Percentiles rank a stretch among this genome's conserved stretches.
phyloP scores from a whole-genome alignment of 768 basidiomycete species.

The Serpula lacrymans region DNA sequence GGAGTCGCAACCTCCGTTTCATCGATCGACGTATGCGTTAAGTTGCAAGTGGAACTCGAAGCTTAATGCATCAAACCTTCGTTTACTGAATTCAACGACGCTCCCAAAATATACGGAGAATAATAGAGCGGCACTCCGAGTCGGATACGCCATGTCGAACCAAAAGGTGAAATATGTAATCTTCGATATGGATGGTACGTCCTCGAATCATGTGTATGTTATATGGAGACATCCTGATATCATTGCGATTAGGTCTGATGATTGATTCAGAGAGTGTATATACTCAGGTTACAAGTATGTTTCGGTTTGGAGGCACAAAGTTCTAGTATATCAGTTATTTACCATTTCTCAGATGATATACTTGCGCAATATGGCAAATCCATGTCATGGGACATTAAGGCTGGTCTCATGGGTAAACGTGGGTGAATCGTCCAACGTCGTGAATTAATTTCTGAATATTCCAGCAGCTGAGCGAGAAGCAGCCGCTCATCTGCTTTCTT shows the following conservation, averaged over 20 bases:
- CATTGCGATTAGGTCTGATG: constrained; percentile 61
- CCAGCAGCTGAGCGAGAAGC: constrained; percentile 60
- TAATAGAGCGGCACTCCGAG: too few relatives aligned
- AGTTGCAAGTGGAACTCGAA: too few relatives aligned
- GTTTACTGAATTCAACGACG: too few relatives aligned
- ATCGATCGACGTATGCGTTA: too few relatives aligned
- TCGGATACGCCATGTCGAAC: too few relatives aligned
- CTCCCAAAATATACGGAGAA: too few relatives aligned
- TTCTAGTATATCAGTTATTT: constrained; percentile 2
- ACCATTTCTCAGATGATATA: constrained; percentile 55
- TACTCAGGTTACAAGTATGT: constrained; percentile 74
- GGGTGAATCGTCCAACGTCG: neutral
- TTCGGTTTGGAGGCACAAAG: neutral
- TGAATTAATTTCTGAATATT: neutral
- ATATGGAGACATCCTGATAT: constrained; percentile 1
- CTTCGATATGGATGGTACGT: constrained; percentile 71
- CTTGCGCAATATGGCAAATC: constrained; percentile 66
- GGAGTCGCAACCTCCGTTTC: too few relatives aligned
- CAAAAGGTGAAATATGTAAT: constrained; percentile 54
- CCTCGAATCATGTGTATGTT: neutral
- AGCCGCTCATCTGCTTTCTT: constrained; percentile 66
- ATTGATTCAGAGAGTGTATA: constrained; percentile 78
- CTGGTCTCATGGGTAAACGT: constrained; percentile 89
- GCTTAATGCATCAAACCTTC: too few relatives aligned
- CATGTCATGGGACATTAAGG: constrained; percentile 89